Conservation (phyloP, 2,329 filamentous ascomycete species). For the Aspergillus sergii region DNA sequence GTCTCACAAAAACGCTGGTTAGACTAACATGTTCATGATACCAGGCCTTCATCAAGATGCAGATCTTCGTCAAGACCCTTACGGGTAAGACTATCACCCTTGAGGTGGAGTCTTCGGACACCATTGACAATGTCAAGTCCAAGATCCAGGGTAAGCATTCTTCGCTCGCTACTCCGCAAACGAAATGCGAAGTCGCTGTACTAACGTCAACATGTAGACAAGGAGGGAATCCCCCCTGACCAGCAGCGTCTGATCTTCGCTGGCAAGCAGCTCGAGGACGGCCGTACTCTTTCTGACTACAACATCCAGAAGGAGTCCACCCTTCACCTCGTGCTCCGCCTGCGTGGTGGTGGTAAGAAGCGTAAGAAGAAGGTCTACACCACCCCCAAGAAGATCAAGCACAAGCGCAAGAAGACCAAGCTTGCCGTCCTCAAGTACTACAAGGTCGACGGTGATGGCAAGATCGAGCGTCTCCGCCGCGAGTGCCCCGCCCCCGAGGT, state of each 20-base stretch:
- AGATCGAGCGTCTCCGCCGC: slow-evolving; percentile 98
- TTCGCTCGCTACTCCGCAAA: neutral
- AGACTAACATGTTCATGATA: slow-evolving; percentile 19
- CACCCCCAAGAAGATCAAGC: slow-evolving; percentile 99
- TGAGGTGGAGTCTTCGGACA: slow-evolving; percentile 99
- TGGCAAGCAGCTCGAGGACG: slow-evolving; percentile 99
- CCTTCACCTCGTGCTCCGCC: slow-evolving; percentile 95
- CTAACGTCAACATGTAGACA: slow-evolving; percentile 64
- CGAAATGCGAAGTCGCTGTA: neutral
- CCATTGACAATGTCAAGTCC: slow-evolving; percentile 99
- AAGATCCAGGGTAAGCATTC: slow-evolving; percentile 71
- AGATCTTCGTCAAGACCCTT: slow-evolving; percentile 66
- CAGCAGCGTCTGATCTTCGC: slow-evolving; percentile 99
- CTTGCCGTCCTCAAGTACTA: slow-evolving; percentile 99
- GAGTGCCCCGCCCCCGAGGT: slow-evolving; percentile 94
- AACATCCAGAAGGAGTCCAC: slow-evolving; percentile 99
- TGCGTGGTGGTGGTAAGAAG: slow-evolving; percentile 99
- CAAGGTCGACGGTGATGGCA: slow-evolving; percentile 99
- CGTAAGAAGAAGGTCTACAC: slow-evolving; percentile 99
- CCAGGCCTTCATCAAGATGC: slow-evolving; percentile 52
- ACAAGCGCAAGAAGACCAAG: slow-evolving; percentile 99
- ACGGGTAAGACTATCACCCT: slow-evolving; percentile 99
- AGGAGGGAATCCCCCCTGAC: slow-evolving; percentile 99
- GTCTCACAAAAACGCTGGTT: neutral
- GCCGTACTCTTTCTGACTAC: slow-evolving; percentile 98